These are phyloP conservation scores for Calonectria hawksworthii DNA, from an alignment of 2,329 filamentous ascomycete genomes.

Conservation along the genomic window DNA sequence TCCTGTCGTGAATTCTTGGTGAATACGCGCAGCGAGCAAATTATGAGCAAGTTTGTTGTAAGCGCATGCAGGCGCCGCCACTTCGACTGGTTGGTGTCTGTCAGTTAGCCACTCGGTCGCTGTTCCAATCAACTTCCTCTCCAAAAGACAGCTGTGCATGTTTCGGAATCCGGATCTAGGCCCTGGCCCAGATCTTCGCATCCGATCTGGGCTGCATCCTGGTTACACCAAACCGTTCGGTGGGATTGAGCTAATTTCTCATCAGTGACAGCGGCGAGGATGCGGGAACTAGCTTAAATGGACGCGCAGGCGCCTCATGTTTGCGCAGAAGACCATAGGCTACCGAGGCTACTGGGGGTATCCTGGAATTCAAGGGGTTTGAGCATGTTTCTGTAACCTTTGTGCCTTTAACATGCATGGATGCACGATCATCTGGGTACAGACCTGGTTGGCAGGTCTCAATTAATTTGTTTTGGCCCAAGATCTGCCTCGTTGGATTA, in stretches of 20 bases:
- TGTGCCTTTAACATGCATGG: background rate
- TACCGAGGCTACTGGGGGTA: background rate
- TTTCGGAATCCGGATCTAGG: background rate
- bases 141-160: background rate
- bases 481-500: background rate
- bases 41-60: slow-evolving; percentile 26
- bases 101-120: background rate
- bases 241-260: slow-evolving; percentile 13
- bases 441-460: background rate
- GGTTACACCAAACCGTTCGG: background rate
- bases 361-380: background rate
- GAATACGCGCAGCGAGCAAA: slow-evolving; percentile 4
- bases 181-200: slow-evolving; percentile 11
- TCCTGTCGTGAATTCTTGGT: background rate
- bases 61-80: background rate
- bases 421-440: background rate
- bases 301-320: background rate
- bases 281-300: background rate
- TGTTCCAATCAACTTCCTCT: slow-evolving; percentile 4
- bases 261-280: background rate
- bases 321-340: background rate
- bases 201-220: slow-evolving; percentile 1
- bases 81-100: background rate
- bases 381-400: background rate
- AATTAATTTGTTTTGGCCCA: background rate